Percentiles rank a stretch among this genome's conserved stretches.
phyloP scores from a whole-genome alignment of 495 filamentous ascomycete genomes.

The Hypoxylon lienhwacheense region DNA sequence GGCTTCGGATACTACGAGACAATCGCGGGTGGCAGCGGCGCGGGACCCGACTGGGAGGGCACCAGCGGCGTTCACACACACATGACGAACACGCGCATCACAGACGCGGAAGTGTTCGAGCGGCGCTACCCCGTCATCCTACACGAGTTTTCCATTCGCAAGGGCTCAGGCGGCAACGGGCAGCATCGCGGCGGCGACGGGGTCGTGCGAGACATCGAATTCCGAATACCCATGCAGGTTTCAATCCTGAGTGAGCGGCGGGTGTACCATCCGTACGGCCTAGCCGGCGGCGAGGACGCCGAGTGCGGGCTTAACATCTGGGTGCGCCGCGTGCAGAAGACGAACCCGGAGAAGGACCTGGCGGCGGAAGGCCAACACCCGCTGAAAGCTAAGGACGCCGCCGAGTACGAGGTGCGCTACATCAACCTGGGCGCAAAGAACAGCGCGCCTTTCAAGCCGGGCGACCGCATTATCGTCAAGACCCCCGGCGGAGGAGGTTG shows the following conservation, averaged over 20 bases:
- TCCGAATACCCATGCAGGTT: slow-evolving; percentile 83
- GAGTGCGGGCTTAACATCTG: slow-evolving; percentile 82
- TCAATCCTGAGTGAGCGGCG: slow-evolving; percentile 87
- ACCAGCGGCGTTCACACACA: slow-evolving; percentile 90
- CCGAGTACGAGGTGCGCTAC: slow-evolving; percentile 61
- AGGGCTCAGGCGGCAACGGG: slow-evolving; percentile 70
- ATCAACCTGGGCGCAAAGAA: slow-evolving; percentile 95
- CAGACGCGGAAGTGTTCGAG: slow-evolving; percentile 95
- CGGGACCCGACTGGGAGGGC: slow-evolving; percentile 84
- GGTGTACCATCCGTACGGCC: slow-evolving; percentile 85
- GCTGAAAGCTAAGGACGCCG: slow-evolving; percentile 36
- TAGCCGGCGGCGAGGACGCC: slow-evolving; percentile 83
- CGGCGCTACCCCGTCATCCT: slow-evolving; percentile 87
- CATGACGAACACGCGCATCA: slow-evolving; percentile 99
- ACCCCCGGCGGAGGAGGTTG: slow-evolving; percentile 77
- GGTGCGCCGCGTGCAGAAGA: slow-evolving; percentile 67
- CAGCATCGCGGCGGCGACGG: slow-evolving; percentile 84
- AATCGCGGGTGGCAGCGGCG: slow-evolving; percentile 89
- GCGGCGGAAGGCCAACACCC: slow-evolving; percentile 36
- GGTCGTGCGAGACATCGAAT: slow-evolving; percentile 92
- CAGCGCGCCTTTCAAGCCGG: slow-evolving; percentile 79
- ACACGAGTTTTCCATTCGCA: slow-evolving; percentile 75
- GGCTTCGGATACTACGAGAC: slow-evolving; percentile 99
- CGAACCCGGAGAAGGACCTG: slow-evolving; percentile 49
- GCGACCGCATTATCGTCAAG: slow-evolving; percentile 77